Evolutionary conservation across 164 flowering plant species (phyloP).

Genomic region (Magnolia officinalis): DNA sequence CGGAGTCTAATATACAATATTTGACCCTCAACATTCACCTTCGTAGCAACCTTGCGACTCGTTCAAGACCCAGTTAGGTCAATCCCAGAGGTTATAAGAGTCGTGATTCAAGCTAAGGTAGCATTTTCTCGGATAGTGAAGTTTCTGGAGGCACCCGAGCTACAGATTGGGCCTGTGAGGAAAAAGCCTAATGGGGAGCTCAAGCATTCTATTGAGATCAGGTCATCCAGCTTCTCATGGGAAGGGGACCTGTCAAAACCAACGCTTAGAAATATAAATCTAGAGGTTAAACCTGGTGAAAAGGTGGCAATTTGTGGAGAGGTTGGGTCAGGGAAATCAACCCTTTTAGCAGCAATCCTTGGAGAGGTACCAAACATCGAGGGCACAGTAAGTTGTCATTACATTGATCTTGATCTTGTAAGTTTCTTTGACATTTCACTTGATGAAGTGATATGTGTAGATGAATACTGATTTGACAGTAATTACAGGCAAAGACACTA

Average conservation of each 20-base stretch:
- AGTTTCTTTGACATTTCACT: background rate
- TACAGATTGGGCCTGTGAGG: constrained; percentile 27
- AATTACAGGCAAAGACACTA: background rate
- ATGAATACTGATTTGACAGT: background rate
- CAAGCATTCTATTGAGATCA: constrained; percentile 30
- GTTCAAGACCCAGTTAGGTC: constrained; percentile 62
- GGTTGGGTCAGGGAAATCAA: constrained; percentile 76
- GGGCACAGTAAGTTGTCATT: constrained; percentile 44
- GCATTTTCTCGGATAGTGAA: constrained; percentile 40
- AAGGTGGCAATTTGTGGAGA: constrained; percentile 65
- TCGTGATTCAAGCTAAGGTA: constrained; percentile 58
- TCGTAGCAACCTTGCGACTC: constrained; percentile 64
- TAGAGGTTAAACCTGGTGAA: constrained; percentile 42
- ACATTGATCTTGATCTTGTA: background rate
- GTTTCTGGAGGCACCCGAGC: constrained; percentile 63
- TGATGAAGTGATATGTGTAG: background rate
- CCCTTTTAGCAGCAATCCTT: constrained; percentile 56
- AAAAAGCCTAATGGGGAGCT: constrained; percentile 9
- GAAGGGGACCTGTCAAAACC: constrained; percentile 30
- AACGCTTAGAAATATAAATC: constrained; percentile 39
- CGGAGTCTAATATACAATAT: no score
- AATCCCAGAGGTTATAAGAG: constrained; percentile 53
- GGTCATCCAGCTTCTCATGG: constrained; percentile 46
- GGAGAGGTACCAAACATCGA: constrained; percentile 52
- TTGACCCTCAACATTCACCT: no score